Evolutionary conservation across 768 basidiomycete genomes (phyloP).

Genomic region (Xerocomellus chrysenteron): DNA sequence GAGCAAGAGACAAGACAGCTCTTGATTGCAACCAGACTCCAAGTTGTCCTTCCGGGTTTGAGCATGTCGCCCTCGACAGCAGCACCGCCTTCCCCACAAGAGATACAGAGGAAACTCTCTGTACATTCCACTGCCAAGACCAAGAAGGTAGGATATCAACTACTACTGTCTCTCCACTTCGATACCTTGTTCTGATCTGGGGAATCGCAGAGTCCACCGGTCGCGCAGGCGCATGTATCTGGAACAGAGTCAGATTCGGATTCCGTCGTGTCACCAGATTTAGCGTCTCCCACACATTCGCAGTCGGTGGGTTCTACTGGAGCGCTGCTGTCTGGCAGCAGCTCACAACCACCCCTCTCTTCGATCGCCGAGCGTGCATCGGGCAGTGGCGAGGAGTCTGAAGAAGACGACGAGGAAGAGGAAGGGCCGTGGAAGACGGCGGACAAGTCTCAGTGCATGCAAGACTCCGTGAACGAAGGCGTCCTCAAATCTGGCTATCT

Average conservation of each 20-base stretch:
- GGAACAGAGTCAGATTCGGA: slow-evolving; percentile 89
- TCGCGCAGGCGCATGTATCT: slow-evolving; percentile 44
- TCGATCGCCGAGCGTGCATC: slow-evolving; percentile 76
- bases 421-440: slow-evolving; percentile 64
- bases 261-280: slow-evolving; percentile 59
- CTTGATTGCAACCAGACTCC: slow-evolving; percentile 16
- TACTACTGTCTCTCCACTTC: not conserved
- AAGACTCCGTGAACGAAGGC: slow-evolving; percentile 58
- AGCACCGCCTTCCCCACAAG: slow-evolving; percentile 79
- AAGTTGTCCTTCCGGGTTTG: slow-evolving; percentile 5
- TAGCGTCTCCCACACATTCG: slow-evolving; percentile 36
- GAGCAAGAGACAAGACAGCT: not conserved
- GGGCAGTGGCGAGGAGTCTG: slow-evolving; percentile 74
- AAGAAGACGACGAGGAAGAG: slow-evolving; percentile 70
- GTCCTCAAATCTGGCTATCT: slow-evolving; percentile 92
- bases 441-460: slow-evolving; percentile 41
- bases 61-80: slow-evolving; percentile 31
- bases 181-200: slow-evolving; percentile 15
- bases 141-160: slow-evolving; percentile 40
- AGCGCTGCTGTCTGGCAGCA: slow-evolving; percentile 30
- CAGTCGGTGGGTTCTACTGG: slow-evolving; percentile 36
- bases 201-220: slow-evolving; percentile 30
- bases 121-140: slow-evolving; percentile 62
- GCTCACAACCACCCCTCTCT: slow-evolving; percentile 54
- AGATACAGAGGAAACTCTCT: slow-evolving; percentile 83